A percentile compares a stretch with the other conserved stretches of the same genome.
phyloP scores from a whole-genome alignment of 192 early-diverging fungal genomes.

The Podila epigama region DNA sequence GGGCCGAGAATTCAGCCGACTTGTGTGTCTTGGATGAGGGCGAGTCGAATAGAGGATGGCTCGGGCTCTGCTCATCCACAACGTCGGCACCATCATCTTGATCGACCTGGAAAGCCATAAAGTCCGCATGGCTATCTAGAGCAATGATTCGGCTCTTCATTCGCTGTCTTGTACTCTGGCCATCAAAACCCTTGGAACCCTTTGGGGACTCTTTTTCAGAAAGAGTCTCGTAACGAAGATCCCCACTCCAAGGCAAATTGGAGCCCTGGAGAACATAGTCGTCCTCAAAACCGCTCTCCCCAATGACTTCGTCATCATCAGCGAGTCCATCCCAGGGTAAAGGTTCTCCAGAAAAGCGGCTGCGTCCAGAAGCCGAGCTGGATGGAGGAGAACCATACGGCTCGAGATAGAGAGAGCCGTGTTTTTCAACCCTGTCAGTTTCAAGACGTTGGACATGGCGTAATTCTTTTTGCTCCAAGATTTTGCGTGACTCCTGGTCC shows the following conservation, averaged over 20 bases:
- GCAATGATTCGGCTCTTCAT: not conserved
- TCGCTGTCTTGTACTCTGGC: not conserved
- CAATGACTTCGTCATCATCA: not conserved
- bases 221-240: slow-evolving; percentile 9
- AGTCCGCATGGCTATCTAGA: not conserved
- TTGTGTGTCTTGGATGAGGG: not conserved
- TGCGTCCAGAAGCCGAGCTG: not conserved
- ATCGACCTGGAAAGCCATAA: not conserved
- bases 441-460: slow-evolving; percentile 18
- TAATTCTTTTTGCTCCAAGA: not conserved
- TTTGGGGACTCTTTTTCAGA: not conserved
- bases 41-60: not conserved
- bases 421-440: not conserved
- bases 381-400: slow-evolving; percentile 7
- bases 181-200: not conserved
- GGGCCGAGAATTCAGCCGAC: too few relatives aligned
- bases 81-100: slow-evolving; percentile 3
- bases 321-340: slow-evolving; percentile 33
- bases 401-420: slow-evolving; percentile 31
- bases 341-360: slow-evolving; percentile 19
- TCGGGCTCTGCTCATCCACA: not conserved
- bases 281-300: not conserved
- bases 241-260: slow-evolving; percentile 13
- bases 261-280: not conserved
- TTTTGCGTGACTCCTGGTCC: not conserved